Conservation (phyloP, 1,284 basidiomycete genomes). For the Sporisorium sorghi region DNA sequence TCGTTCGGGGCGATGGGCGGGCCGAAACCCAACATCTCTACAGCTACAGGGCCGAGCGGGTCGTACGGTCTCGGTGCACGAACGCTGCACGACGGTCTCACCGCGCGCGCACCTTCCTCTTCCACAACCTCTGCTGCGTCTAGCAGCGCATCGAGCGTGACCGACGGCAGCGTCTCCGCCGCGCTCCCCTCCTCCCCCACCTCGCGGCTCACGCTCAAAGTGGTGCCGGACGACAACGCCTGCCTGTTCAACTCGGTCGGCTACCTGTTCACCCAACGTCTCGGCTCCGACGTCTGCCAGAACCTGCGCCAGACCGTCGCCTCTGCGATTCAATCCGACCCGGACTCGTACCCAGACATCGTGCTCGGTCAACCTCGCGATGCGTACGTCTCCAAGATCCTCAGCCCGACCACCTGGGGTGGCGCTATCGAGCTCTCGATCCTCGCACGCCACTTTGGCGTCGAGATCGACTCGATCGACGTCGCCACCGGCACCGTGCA, state of each 20-base stretch:
- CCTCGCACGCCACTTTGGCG: slow-evolving; percentile 36
- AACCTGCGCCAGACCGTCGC: slow-evolving; percentile 42
- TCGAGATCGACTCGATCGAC: slow-evolving; percentile 51
- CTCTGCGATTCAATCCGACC: slow-evolving; percentile 30
- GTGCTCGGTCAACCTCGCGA: slow-evolving; percentile 50
- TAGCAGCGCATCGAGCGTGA: slow-evolving; percentile 10
- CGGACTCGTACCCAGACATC: slow-evolving; percentile 42
- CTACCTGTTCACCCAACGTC: slow-evolving; percentile 27
- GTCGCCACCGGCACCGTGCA: slow-evolving; percentile 46
- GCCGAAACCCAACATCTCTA: slow-evolving; percentile 23
- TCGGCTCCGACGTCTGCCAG: slow-evolving; percentile 22
- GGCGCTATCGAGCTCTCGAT: slow-evolving; percentile 59
- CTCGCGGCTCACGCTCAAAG: slow-evolving; percentile 30
- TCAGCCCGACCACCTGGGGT: slow-evolving; percentile 39
- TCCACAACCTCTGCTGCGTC: neutral
- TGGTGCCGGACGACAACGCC: slow-evolving; percentile 60
- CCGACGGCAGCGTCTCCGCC: slow-evolving; percentile 24
- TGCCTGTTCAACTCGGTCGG: slow-evolving; percentile 57
- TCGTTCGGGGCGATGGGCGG: slow-evolving; percentile 26
- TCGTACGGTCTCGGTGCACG: slow-evolving; percentile 24
- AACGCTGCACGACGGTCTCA: slow-evolving; percentile 26
- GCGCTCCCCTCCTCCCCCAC: slow-evolving; percentile 15
- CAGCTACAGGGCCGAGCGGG: slow-evolving; percentile 19
- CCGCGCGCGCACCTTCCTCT: slow-evolving; percentile 13
- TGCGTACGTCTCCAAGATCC: slow-evolving; percentile 37